Base-by-base conservation (phyloP, 2,329 filamentous ascomycete species). In the Dactylella cylindrospora region DNA sequence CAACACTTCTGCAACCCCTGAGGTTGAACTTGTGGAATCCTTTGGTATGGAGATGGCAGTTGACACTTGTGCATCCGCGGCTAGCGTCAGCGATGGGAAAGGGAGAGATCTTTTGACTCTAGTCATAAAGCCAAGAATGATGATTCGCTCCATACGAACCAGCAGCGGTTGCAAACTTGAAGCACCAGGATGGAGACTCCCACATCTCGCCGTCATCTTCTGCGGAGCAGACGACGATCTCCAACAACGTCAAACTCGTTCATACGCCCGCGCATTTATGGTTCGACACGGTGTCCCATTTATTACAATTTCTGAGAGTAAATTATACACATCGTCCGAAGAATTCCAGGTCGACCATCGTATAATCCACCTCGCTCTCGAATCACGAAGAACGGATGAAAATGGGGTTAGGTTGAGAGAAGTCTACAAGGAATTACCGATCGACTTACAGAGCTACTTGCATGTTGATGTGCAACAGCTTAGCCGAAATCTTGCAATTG, bases 401-500 rank as follows among this genome's bases (percentile, higher is more conserved):
- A 64, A 64, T 31, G 55, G 65, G n/a, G 70, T 72, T 26, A 36
- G 15, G 28, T 6, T 50, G 4, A 43, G 49, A 39, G 41, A 62
- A 13, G 69, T 73, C 17, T 71, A 75, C 46, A 72, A 73, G 49
- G 72, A 76, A 31, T 68, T 78, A 12, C 77, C 78, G 5, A 76
- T 79, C 47, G 77, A 79, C 64, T 68, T 78, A 13, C 68, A 69
- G 2, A 77, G 76, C 8, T 80, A 79, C 65, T 70, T 76, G 52
- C 77, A 77, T 57, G 76, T 79, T 57, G 77, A 79, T 66, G 74
- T 76, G 22, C 73, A 77, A 41, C 78, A 80, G 69, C 76, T 80
- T 74, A 80, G 79, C 67, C 73, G 77, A 57, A 78, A 79, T 64
- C 68, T 80, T 17, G 76, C 77, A n/a, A 76, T 75, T 52, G 68